Percentiles rank a stretch among this genome's conserved stretches.
These are phyloP conservation scores for Colletotrichum lindemuthianum DNA, from an alignment of 2,329 filamentous ascomycete genomes.

Conservation along the genomic window DNA sequence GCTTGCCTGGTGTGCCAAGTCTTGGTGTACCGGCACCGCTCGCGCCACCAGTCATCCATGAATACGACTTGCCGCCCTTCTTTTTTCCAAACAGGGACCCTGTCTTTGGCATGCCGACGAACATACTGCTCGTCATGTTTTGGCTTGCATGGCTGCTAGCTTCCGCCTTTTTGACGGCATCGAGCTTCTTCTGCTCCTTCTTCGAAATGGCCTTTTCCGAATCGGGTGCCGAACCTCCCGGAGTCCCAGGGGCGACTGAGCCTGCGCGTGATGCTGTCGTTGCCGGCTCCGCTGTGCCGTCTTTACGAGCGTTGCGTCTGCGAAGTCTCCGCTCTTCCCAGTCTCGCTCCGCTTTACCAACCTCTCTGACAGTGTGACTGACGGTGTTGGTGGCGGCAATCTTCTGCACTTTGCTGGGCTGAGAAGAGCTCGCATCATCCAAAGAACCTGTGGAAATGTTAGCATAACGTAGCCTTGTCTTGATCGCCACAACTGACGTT, in stretches of 20 bases:
- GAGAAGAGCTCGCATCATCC: slow-evolving; percentile 43
- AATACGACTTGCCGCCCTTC: slow-evolving; percentile 74
- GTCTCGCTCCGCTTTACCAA: slow-evolving; percentile 73
- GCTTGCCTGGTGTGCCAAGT: slow-evolving; percentile 48
- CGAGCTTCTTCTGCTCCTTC: slow-evolving; percentile 83
- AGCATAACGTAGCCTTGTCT: slow-evolving; percentile 16
- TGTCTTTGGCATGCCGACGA: slow-evolving; percentile 71
- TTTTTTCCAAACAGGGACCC: slow-evolving; percentile 67
- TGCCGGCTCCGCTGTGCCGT: slow-evolving; percentile 63
- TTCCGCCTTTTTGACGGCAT: slow-evolving; percentile 80
- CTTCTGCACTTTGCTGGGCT: slow-evolving; percentile 58
- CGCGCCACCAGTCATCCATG: slow-evolving; percentile 74
- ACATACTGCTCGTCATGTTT: slow-evolving; percentile 83
- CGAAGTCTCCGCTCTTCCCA: slow-evolving; percentile 77
- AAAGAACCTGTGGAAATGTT: slow-evolving; percentile 49
- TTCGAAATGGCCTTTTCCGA: slow-evolving; percentile 79
- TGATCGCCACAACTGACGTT: slow-evolving; percentile 61
- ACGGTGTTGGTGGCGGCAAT: slow-evolving; percentile 60
- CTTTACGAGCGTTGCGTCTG: slow-evolving; percentile 72
- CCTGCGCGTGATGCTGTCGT: slow-evolving; percentile 61
- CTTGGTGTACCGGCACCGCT: slow-evolving; percentile 65
- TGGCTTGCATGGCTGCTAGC: slow-evolving; percentile 83
- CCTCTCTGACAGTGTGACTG: slow-evolving; percentile 64
- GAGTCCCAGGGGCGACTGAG: slow-evolving; percentile 68
- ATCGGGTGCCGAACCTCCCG: slow-evolving; percentile 71